These are phyloP conservation scores for Stentor roeselii DNA, from an alignment of 73 alveolate genomes.

Conservation along the genomic window DNA sequence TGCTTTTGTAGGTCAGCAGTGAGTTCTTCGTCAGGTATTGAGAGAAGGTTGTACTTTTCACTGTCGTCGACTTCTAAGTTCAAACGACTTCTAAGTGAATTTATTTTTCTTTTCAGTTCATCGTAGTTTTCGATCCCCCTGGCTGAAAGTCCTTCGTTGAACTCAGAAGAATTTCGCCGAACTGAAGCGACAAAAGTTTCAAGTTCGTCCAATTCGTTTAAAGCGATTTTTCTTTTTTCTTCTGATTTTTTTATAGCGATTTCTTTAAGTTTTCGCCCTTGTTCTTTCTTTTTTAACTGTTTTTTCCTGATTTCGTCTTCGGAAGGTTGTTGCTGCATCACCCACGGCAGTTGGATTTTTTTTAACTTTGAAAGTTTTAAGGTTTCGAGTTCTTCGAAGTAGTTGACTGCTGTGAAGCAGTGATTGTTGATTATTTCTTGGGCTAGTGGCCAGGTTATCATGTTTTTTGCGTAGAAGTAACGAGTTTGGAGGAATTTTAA, in stretches of 20 bases:
- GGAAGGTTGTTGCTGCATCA: conserved; percentile 7
- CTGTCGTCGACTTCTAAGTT: conserved; percentile 71
- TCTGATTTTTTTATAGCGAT: conserved; percentile 30
- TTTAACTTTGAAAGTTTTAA: background rate
- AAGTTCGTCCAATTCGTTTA: conserved; percentile 48
- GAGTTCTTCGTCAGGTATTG: conserved; percentile 82
- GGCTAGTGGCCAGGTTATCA: conserved; percentile 65
- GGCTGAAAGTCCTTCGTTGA: conserved; percentile 67
- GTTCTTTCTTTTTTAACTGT: background rate
- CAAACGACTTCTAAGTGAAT: conserved; percentile 63
- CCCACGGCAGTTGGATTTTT: conserved; percentile 25
- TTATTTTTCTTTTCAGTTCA: conserved; percentile 70
- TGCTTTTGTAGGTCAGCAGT: conserved; percentile 78
- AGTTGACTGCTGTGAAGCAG: conserved; percentile 77
- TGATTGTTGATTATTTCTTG: conserved; percentile 78
- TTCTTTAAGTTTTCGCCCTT: conserved; percentile 26
- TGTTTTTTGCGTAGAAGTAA: conserved; percentile 75
- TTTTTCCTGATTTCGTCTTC: conserved; percentile 9
- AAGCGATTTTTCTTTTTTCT: conserved; percentile 34
- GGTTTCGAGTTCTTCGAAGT: conserved; percentile 46
- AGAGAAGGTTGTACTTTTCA: conserved; percentile 74
- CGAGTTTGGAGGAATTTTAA: conserved; percentile 65
- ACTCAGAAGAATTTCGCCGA: conserved; percentile 32
- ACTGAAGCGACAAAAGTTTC: background rate
- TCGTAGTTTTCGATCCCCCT: conserved; percentile 71